A percentile compares a stretch with the other conserved stretches of the same genome.
These are phyloP conservation scores for Histomonas meleagridis DNA, from an alignment of 208 protist species.

Conservation along the genomic window DNA sequence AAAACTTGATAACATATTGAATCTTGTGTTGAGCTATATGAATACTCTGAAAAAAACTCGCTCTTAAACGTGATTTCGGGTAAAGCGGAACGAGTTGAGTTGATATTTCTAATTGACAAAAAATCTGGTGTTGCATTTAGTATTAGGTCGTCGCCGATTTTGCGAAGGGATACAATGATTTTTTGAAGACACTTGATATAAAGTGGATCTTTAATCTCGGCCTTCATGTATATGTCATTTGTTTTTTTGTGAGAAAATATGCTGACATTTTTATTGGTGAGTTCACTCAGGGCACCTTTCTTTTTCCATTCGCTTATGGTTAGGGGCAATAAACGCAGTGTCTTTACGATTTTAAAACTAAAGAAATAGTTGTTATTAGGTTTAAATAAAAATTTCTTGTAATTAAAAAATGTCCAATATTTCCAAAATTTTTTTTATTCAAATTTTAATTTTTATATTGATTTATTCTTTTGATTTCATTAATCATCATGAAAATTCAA, in stretches of 20 bases:
- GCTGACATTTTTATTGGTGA: no score
- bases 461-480: no score
- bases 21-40: neutral
- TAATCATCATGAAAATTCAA: no score
- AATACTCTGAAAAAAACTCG: neutral
- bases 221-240: neutral
- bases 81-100: neutral
- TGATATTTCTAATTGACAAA: neutral
- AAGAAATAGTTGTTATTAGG: no score
- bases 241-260: neutral
- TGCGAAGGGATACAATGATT: neutral
- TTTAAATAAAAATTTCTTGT: no score
- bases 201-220: neutral
- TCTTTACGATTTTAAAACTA: no score
- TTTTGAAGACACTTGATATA: neutral
- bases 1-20: neutral
- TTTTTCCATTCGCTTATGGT: no score
- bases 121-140: neutral
- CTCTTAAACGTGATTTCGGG: neutral
- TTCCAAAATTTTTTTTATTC: no score
- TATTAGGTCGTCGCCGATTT: neutral
- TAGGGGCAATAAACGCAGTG: no score
- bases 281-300: no score
- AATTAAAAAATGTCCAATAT: no score
- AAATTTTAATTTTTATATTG: no score